A percentile compares a stretch with the other conserved stretches of the same genome.
phyloP scores from a whole-genome alignment of 73 alveolate species.

The Paramecium pentaurelia region DNA sequence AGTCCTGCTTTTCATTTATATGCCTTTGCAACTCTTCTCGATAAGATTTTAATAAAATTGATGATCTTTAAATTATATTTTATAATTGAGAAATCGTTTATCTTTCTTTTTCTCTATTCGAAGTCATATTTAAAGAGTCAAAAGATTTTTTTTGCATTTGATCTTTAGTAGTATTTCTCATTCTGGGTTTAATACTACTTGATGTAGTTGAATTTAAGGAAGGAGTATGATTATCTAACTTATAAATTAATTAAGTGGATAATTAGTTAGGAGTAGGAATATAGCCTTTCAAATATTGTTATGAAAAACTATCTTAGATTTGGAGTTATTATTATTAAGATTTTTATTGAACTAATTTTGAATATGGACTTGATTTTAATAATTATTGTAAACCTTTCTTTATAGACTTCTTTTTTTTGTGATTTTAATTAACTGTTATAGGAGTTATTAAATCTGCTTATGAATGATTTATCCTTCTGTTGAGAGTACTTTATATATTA shows the following conservation, averaged over 20 bases:
- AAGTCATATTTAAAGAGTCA: background rate
- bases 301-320: conserved; percentile 26
- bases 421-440: background rate
- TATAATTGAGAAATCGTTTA: background rate
- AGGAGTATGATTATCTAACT: background rate
- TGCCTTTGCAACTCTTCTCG: background rate
- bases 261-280: background rate
- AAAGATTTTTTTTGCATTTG: background rate
- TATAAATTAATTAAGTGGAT: background rate
- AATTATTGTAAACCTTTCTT: background rate
- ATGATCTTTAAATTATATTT: background rate
- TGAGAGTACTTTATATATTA: background rate
- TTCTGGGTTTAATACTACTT: conserved; percentile 9
- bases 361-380: conserved; percentile 3
- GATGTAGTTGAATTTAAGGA: conserved; percentile 21
- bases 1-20: background rate
- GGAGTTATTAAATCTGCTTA: background rate
- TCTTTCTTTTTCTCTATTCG: conserved; percentile 16
- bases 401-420: background rate
- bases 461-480: background rate
- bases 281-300: background rate
- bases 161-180: background rate
- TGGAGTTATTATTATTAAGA: background rate
- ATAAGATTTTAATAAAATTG: background rate
- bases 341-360: background rate